Evolutionary conservation across 202 grass and related monocot genomes (phyloP).

Genomic region (Musa balbisiana): DNA sequence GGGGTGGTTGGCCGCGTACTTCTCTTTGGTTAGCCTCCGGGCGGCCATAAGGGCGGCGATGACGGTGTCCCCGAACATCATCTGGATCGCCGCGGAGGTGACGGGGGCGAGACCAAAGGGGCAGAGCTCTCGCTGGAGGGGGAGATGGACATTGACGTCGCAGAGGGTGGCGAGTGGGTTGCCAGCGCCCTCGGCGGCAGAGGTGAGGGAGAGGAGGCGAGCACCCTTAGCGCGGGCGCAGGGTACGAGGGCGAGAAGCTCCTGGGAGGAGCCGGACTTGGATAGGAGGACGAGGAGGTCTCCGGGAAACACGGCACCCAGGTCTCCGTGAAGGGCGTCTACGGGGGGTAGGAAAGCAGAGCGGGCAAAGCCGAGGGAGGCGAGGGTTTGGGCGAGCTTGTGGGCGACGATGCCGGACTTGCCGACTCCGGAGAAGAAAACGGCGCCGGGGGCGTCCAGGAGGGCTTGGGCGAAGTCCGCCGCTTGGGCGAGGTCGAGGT

Average conservation of each 20-base stretch:
- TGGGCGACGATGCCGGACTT: conserved; percentile 83
- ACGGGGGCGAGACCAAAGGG: conserved; percentile 86
- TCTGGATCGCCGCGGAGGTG: conserved; percentile 83
- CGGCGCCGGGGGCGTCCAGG: conserved; percentile 57
- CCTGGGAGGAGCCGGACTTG: conserved; percentile 91
- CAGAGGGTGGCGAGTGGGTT: conserved; percentile 63
- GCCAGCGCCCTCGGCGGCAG: conserved; percentile 39
- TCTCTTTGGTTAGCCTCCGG: conserved; percentile 51
- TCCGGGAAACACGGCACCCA: conserved; percentile 69
- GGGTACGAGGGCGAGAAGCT: conserved; percentile 69
- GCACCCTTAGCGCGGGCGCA: conserved; percentile 95
- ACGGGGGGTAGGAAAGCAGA: conserved; percentile 67
- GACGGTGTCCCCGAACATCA: conserved; percentile 93
- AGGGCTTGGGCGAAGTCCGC: conserved; percentile 76
- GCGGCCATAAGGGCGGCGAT: conserved; percentile 80
- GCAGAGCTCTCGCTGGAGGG: conserved; percentile 81
- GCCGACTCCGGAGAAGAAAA: conserved; percentile 93
- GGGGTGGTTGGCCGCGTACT: conserved; percentile 81
- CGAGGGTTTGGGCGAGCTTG: conserved; percentile 85
- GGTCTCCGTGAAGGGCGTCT: conserved; percentile 95
- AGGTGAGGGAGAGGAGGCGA: conserved; percentile 68
- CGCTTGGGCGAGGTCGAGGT: conserved; percentile 63
- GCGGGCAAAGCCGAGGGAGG: conserved; percentile 71
- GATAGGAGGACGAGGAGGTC: conserved; percentile 85
- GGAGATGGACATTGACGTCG: conserved; percentile 86